These are phyloP conservation scores for Penstemon newberryi DNA, from an alignment of 257 asterid genomes.

Conservation along the genomic window DNA sequence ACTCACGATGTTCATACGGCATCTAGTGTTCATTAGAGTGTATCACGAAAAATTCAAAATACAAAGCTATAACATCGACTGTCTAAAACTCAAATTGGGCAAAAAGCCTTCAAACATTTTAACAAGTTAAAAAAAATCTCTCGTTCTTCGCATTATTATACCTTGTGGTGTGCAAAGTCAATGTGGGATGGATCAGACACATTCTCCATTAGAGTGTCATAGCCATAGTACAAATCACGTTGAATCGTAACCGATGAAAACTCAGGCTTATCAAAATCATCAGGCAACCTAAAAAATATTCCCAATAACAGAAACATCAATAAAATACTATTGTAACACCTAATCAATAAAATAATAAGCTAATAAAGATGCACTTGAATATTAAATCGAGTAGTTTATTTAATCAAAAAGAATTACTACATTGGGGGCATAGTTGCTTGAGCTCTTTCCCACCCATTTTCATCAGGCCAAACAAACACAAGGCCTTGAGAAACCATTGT, in stretches of 20 bases:
- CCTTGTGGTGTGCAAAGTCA: constrained; percentile 99
- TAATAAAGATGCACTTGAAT: constrained; percentile 3
- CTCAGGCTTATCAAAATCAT: constrained; percentile 86
- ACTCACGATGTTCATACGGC: no score
- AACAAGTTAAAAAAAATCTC: not conserved
- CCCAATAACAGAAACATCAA: constrained; percentile 11
- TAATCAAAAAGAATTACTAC: constrained; percentile 35
- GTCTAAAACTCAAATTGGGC: not conserved
- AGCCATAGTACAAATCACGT: constrained; percentile 58
- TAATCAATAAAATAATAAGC: constrained; percentile 15
- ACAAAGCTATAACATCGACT: not conserved
- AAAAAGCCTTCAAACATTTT: constrained; percentile 4
- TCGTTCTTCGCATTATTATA: constrained; percentile 13
- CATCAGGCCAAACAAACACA: no score
- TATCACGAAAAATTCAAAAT: not conserved
- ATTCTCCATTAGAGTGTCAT: constrained; percentile 74
- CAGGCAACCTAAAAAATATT: constrained; percentile 76
- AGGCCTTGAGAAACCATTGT: no score
- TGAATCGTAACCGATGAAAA: constrained; percentile 91
- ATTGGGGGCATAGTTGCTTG: constrained; percentile 66
- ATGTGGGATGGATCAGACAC: constrained; percentile 99
- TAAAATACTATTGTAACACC: constrained; percentile 1
- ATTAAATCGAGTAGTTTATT: not conserved
- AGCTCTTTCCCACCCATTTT: no score
- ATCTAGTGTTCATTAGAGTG: not conserved